Evolutionary conservation across 306 rosid species (phyloP).

Genomic region (Cucurbita ficifolia): DNA sequence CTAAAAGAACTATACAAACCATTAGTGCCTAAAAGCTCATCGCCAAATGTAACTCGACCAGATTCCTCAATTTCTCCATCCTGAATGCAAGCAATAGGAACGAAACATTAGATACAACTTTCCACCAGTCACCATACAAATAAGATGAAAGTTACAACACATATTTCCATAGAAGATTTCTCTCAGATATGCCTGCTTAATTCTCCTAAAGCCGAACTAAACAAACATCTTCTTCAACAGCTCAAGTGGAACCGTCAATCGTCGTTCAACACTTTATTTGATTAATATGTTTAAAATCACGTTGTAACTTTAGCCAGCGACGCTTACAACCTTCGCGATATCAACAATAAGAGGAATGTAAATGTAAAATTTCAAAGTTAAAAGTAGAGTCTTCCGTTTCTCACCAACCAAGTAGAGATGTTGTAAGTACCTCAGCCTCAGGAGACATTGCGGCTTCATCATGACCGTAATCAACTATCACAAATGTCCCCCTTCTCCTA

Average conservation of each 20-base stretch:
- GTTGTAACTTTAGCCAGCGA: neutral
- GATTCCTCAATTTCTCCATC: conserved; percentile 57
- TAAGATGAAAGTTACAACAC: neutral
- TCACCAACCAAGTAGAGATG: neutral
- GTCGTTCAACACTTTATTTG: neutral
- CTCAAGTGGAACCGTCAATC: neutral
- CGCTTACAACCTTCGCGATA: neutral
- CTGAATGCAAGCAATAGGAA: conserved; percentile 25
- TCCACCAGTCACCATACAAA: neutral
- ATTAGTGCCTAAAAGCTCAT: conserved; percentile 31
- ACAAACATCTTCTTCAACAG: neutral
- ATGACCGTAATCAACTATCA: conserved; percentile 80
- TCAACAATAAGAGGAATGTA: neutral
- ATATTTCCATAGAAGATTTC: neutral
- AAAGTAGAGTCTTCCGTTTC: neutral
- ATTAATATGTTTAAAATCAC: neutral
- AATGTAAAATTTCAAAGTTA: neutral
- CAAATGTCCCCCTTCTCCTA: conserved; percentile 40
- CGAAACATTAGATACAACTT: neutral
- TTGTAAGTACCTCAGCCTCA: conserved; percentile 58
- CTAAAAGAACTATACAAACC: conserved; percentile 25
- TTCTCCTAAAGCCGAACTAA: neutral
- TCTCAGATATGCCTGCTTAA: neutral
- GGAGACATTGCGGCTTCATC: conserved; percentile 97
- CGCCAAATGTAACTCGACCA: conserved; percentile 35